Conservation (phyloP, 805 yeast species). For the Wickerhamomyces alni region DNA sequence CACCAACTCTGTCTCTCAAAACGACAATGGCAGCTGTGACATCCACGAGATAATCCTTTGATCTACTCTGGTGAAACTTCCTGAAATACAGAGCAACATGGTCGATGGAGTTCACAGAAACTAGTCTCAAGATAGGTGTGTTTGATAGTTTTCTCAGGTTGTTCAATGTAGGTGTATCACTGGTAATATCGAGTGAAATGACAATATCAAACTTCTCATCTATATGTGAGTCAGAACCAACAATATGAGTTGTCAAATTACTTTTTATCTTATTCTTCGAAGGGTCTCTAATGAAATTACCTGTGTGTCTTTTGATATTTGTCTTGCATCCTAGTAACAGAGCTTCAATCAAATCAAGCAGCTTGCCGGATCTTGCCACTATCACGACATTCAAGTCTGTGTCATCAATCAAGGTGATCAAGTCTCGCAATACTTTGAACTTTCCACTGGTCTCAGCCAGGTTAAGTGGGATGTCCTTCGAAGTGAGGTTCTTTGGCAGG, state of each 20-base stretch:
- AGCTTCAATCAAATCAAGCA: slow-evolving; percentile 70
- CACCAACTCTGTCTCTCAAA: slow-evolving; percentile 75
- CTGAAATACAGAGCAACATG: slow-evolving; percentile 61
- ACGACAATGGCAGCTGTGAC: slow-evolving; percentile 81
- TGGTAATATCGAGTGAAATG: slow-evolving; percentile 58
- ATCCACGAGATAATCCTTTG: slow-evolving; percentile 48
- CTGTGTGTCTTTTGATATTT: slow-evolving; percentile 53
- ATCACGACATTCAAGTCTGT: slow-evolving; percentile 53
- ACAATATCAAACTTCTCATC: slow-evolving; percentile 44
- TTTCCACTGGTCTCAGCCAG: slow-evolving; percentile 80
- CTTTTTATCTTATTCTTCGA: slow-evolving; percentile 25
- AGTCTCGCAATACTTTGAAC: slow-evolving; percentile 61
- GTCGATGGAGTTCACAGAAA: slow-evolving; percentile 77
- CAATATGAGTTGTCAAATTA: slow-evolving; percentile 14
- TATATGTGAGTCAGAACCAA: slow-evolving; percentile 15
- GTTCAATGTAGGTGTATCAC: slow-evolving; percentile 33
- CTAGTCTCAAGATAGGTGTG: slow-evolving; percentile 60
- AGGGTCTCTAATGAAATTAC: slow-evolving; percentile 52
- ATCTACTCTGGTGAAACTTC: slow-evolving; percentile 22
- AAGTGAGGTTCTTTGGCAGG: slow-evolving; percentile 71
- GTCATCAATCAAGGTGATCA: slow-evolving; percentile 49
- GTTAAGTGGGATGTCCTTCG: slow-evolving; percentile 65
- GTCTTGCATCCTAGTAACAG: slow-evolving; percentile 57
- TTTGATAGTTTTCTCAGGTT: slow-evolving; percentile 23
- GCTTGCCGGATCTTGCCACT: slow-evolving; percentile 61